Conservation (phyloP, 441 rosid species). For the Gossypium schwendimanii region DNA sequence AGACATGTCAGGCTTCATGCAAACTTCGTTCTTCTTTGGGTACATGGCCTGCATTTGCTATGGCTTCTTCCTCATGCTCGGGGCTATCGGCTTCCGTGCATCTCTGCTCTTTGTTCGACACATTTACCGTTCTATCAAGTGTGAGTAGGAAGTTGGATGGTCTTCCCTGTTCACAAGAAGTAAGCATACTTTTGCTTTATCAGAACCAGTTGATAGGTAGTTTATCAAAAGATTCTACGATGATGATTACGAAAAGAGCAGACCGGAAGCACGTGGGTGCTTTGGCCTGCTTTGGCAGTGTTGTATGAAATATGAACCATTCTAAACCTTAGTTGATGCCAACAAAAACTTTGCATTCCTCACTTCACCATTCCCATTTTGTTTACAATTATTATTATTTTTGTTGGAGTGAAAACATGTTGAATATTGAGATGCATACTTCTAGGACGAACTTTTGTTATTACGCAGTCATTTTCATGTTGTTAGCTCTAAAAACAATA, state of each 20-base stretch:
- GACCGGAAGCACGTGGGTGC: not conserved
- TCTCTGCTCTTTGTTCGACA: slow-evolving; percentile 38
- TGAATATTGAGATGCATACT: not conserved
- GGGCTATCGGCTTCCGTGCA: slow-evolving; percentile 34
- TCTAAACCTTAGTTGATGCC: slow-evolving; percentile 3
- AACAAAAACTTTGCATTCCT: slow-evolving; percentile 2
- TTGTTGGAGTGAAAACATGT: not conserved
- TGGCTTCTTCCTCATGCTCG: slow-evolving; percentile 41
- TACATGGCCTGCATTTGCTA: slow-evolving; percentile 40
- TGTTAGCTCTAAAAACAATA: not conserved
- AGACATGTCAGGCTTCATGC: slow-evolving; percentile 40
- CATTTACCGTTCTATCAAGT: slow-evolving; percentile 35
- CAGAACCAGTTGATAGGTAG: not conserved
- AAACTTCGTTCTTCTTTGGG: slow-evolving; percentile 37
- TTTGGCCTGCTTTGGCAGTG: not conserved
- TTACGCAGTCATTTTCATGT: not conserved
- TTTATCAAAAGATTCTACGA: not conserved
- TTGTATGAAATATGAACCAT: not conserved
- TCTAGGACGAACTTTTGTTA: not conserved
- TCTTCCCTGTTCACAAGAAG: not conserved
- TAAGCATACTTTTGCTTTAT: not conserved
- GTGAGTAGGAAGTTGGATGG: slow-evolving; percentile 24
- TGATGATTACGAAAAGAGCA: not conserved
- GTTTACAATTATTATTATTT: not conserved
- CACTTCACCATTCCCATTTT: not conserved